These are phyloP conservation scores for Fusarium acutatum DNA, from an alignment of 2,329 filamentous ascomycete species.

Conservation along the genomic window DNA sequence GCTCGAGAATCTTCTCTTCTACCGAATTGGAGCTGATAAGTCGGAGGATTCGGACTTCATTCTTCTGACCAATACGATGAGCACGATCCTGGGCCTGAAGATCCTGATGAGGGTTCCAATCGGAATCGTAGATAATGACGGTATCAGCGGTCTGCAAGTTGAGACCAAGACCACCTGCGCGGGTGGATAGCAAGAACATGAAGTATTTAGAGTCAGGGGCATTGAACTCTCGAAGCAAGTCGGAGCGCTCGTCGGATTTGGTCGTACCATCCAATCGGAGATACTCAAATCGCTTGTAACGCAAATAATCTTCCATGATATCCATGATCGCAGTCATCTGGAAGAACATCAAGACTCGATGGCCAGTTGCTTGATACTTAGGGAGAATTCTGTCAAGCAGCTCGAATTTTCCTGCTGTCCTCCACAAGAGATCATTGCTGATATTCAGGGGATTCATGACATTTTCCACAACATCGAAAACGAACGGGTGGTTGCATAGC, in stretches of 20 bases:
- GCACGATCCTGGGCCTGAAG: conserved; percentile 99
- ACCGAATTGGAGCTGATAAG: conserved; percentile 97
- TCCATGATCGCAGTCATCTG: conserved; percentile 99
- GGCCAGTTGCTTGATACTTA: conserved; percentile 89
- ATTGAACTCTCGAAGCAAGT: conserved; percentile 89
- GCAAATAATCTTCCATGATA: conserved; percentile 98
- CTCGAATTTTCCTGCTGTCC: conserved; percentile 97
- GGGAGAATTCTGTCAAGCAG: conserved; percentile 90
- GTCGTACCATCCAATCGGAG: conserved; percentile 95
- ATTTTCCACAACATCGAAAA: conserved; percentile 97
- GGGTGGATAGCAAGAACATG: conserved; percentile 97
- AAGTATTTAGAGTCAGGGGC: conserved; percentile 91
- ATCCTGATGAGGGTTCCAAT: conserved; percentile 99
- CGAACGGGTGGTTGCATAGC: conserved; percentile 98
- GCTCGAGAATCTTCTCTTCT: conserved; percentile 97
- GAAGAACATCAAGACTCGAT: conserved; percentile 99
- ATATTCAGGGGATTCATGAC: conserved; percentile 92
- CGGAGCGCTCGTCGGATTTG: conserved; percentile 96
- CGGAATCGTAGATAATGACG: conserved; percentile 99
- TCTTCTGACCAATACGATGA: conserved; percentile 99
- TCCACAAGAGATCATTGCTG: conserved; percentile 94
- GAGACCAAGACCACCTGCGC: conserved; percentile 95
- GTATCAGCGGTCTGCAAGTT: conserved; percentile 98
- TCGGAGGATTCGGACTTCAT: conserved; percentile 95
- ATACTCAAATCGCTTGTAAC: conserved; percentile 83